Evolutionary conservation across 768 basidiomycete genomes (phyloP).

Genomic region (Tephrocybe sp.): DNA sequence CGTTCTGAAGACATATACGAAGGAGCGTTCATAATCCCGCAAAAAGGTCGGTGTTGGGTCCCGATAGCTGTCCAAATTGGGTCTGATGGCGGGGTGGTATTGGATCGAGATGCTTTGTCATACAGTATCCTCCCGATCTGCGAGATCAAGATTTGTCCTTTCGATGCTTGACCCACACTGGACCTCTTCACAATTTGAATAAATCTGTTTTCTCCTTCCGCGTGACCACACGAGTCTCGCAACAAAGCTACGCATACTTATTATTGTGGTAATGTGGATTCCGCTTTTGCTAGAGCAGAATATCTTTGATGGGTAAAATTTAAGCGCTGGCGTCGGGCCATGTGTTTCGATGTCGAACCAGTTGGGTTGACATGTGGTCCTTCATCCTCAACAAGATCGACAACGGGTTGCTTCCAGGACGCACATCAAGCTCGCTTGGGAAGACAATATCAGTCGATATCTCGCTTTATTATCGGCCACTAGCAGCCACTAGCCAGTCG

Average conservation of each 20-base stretch:
- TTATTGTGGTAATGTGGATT: no score
- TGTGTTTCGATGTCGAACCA: conserved; percentile 6
- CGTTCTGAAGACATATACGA: conserved; percentile 30
- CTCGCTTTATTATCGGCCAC: not conserved
- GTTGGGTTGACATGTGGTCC: not conserved
- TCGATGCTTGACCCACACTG: no score
- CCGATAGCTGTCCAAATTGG: not conserved
- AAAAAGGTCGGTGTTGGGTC: no score
- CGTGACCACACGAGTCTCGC: no score
- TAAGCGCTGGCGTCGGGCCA: conserved; percentile 5
- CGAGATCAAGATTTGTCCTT: conserved; percentile 8
- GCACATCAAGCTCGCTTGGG: not conserved
- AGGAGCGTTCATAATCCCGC: conserved; percentile 10
- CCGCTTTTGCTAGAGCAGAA: not conserved
- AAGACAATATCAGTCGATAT: not conserved
- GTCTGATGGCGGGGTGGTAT: not conserved
- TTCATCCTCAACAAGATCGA: not conserved
- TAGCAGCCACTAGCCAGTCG: not conserved
- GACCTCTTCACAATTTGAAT: no score
- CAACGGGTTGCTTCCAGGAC: not conserved
- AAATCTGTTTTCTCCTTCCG: no score
- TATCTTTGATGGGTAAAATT: not conserved
- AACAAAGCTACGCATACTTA: no score
- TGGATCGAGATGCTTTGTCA: not conserved
- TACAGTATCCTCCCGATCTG: not conserved